Conservation (phyloP, 2,329 filamentous ascomycete genomes). For the Stenocarpella maydis region DNA sequence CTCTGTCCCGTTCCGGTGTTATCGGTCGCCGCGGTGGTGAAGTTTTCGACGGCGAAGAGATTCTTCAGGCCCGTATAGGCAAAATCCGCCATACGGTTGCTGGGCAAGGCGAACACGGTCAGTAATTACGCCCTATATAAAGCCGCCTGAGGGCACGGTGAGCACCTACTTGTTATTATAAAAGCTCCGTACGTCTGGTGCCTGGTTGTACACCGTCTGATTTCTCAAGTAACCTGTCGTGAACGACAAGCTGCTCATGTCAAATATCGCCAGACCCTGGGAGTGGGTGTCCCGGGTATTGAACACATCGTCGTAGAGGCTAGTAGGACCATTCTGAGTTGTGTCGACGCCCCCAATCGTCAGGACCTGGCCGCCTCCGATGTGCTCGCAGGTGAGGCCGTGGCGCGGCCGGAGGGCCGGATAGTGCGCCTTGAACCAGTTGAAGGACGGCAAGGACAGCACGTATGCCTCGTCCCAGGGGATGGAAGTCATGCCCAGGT, state of each 20-base stretch:
- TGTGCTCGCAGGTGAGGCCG: slow-evolving; percentile 40
- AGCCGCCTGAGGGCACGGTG: too few relatives aligned
- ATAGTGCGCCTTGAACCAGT: slow-evolving; percentile 39
- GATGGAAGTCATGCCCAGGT: slow-evolving; percentile 28
- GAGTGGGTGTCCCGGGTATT: slow-evolving; percentile 36
- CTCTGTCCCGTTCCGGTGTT: background rate
- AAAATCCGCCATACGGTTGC: slow-evolving; percentile 22
- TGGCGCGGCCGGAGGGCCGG: slow-evolving; percentile 36
- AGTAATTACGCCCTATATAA: background rate
- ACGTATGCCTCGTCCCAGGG: slow-evolving; percentile 38
- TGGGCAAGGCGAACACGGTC: background rate
- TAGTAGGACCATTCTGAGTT: slow-evolving; percentile 9
- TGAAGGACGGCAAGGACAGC: slow-evolving; percentile 39
- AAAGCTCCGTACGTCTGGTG: background rate
- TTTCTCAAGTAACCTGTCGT: slow-evolving; percentile 28
- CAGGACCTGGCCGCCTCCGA: slow-evolving; percentile 49
- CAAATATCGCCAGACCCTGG: slow-evolving; percentile 39
- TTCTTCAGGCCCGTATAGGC: slow-evolving; percentile 1
- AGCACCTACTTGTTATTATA: slow-evolving; percentile 1
- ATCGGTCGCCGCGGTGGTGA: slow-evolving; percentile 17
- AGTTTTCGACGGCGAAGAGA: slow-evolving; percentile 21
- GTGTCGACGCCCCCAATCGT: slow-evolving; percentile 46
- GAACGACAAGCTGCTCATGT: slow-evolving; percentile 36
- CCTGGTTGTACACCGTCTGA: slow-evolving; percentile 8
- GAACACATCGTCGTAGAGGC: slow-evolving; percentile 35